phyloP scores from a whole-genome alignment of 1,284 basidiomycete genomes.

The Trichosporon asahii region DNA sequence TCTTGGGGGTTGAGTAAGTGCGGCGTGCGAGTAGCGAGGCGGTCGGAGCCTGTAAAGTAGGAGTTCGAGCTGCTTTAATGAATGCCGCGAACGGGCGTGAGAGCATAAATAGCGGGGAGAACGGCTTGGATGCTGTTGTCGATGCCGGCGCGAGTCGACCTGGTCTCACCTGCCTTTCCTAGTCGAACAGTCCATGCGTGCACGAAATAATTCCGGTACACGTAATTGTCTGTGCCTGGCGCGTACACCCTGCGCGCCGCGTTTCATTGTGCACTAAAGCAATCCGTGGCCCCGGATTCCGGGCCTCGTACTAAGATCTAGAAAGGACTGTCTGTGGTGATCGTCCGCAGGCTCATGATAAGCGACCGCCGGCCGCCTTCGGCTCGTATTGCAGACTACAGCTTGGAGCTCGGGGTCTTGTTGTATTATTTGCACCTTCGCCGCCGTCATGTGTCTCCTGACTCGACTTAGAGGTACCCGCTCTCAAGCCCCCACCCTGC shows the following conservation, averaged over 20 bases:
- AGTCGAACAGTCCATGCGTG: constrained; percentile 6
- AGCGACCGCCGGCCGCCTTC: too few species aligned
- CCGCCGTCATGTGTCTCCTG: too few species aligned
- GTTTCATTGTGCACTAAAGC: neutral
- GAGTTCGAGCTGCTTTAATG: constrained; percentile 20
- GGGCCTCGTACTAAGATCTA: too few species aligned
- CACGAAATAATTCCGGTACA: neutral
- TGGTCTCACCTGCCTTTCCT: neutral
- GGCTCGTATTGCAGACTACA: too few species aligned
- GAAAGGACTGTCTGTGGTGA: neutral
- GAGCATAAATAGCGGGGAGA: constrained; percentile 18
- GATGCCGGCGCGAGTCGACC: neutral
- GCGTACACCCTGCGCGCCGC: neutral
- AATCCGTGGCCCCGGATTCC: neutral
- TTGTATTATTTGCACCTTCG: too few species aligned
- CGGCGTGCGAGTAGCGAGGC: constrained; percentile 2
- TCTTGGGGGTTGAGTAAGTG: constrained; percentile 9
- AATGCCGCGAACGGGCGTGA: constrained; percentile 23
- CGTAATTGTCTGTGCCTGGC: constrained; percentile 5
- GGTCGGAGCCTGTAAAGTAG: neutral
- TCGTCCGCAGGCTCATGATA: too few species aligned
- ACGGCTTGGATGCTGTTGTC: constrained; percentile 7
- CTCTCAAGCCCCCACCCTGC: neutral
- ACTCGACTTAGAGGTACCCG: too few species aligned
- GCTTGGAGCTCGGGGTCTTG: too few species aligned